Percentiles rank a stretch among this genome's conserved stretches.
These are phyloP conservation scores for Secale cereale DNA, from an alignment of 176 grass and related monocot species.

Conservation along the genomic window DNA sequence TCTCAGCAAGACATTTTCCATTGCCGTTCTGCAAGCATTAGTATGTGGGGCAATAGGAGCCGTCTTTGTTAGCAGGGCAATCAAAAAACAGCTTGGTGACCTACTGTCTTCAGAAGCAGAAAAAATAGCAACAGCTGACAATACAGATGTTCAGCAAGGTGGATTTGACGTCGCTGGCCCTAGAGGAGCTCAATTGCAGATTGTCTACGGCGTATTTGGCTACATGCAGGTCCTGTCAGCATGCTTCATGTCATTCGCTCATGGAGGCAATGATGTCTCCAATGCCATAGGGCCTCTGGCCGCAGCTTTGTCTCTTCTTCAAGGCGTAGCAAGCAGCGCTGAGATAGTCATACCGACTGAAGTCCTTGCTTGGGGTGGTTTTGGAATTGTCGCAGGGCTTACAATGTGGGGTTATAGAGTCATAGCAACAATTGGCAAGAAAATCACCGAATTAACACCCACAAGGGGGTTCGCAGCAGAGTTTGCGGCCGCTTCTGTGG, in stretches of 20 bases:
- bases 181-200: slow-evolving; percentile 86
- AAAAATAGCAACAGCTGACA: slow-evolving; percentile 38
- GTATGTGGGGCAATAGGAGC: slow-evolving; percentile 77
- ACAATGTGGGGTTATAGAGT: slow-evolving; percentile 94
- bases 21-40: slow-evolving; percentile 73
- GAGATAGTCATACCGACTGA: slow-evolving; percentile 94
- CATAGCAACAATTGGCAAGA: slow-evolving; percentile 96
- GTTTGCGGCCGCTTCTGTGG: slow-evolving; percentile 93
- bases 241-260: slow-evolving; percentile 99
- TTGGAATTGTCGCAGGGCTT: slow-evolving; percentile 93
- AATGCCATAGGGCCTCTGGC: slow-evolving; percentile 93
- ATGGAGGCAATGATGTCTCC: slow-evolving; percentile 94
- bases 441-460: slow-evolving; percentile 92
- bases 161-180: slow-evolving; percentile 74
- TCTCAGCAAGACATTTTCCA: slow-evolving; percentile 57
- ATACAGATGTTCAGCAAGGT: slow-evolving; percentile 37
- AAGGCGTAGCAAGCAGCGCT: slow-evolving; percentile 45
- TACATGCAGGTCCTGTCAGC: slow-evolving; percentile 97
- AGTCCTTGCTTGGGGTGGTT: slow-evolving; percentile 92
- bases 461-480: slow-evolving; percentile 92
- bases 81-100: slow-evolving; percentile 70
- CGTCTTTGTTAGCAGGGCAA: slow-evolving; percentile 63
- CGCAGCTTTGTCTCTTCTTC: slow-evolving; percentile 82
- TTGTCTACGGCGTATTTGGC: slow-evolving; percentile 88
- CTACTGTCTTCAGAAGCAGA: slow-evolving; percentile 83